Evolutionary conservation across 805 yeast genomes (phyloP), one percentile per base, ranked within the genome.

Genomic region (Lipomyces lipofer): DNA sequence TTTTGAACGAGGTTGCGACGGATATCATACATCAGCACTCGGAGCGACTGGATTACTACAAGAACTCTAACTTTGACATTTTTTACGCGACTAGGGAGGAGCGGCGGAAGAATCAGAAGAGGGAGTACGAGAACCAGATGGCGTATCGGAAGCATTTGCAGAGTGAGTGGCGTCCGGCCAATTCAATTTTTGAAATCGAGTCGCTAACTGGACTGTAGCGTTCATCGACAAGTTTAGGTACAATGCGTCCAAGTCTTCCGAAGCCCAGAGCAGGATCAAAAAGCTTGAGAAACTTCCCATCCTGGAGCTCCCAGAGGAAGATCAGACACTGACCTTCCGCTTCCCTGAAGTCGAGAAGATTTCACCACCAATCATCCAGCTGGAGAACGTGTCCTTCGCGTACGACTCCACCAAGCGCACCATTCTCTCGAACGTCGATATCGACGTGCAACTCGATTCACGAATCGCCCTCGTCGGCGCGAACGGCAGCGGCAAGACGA

Each of bases 401-500:
- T 94, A 94, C 70, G 17, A 12, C 29, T 72, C 74, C 45, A 83
- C 86, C 5, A 74, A 75, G 2, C 83, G 82, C 52, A 73, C 88
- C 28, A 71, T 91, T 54, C 73, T 92, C 60, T 77, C 78, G 28
- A 76, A 88, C 63, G 97, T 91, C 39, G 96, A 91, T 63, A 71
- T 94, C 58, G 95, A 89, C 63, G 88, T 94, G 51, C 96, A 88
- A 71, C 78, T 92, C 88, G 88, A 91, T 66, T 90, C 97, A 1
- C 81, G 99, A 71, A 87, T 94, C 65, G 99, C 98, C 0, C 77
- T 94, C 56, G 96, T 94, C 56, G 99, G 99, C 79, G 98, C 97
- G 56, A 94, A 94, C 70, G 99, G 99, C 75, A 88, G 97, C 68
- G 99, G 99, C 86, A 94, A 94, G 71, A 91, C 99, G 9, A 94